Conservation (phyloP, 441 rosid genomes). For the Daphne laureola region DNA sequence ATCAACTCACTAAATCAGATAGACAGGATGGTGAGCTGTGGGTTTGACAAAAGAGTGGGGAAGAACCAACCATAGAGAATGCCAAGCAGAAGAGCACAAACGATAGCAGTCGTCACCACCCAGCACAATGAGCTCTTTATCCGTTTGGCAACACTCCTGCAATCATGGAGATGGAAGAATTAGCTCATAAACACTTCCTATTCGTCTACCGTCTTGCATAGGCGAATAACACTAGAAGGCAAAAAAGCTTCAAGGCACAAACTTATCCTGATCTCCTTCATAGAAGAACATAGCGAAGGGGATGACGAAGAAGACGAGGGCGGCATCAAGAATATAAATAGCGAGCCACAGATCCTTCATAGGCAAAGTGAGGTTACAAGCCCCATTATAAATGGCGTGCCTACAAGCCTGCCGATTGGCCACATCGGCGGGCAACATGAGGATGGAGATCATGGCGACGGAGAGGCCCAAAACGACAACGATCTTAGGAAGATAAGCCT, state of each 20-base stretch:
- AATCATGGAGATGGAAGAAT: conserved; percentile 12
- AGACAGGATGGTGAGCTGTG: too few relatives aligned
- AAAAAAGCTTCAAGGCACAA: conserved; percentile 22
- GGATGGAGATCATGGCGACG: conserved; percentile 78
- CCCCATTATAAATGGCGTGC: conserved; percentile 80
- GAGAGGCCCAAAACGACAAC: conserved; percentile 94
- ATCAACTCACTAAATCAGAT: too few relatives aligned
- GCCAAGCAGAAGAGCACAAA: conserved; percentile 82
- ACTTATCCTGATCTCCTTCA: conserved; percentile 99
- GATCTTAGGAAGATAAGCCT: conserved; percentile 92
- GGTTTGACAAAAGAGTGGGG: background rate
- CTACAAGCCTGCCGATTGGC: conserved; percentile 95
- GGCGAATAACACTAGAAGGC: background rate
- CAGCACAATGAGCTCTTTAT: conserved; percentile 77
- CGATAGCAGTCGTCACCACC: conserved; percentile 79
- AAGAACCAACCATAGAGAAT: conserved; percentile 75
- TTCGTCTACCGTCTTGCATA: background rate
- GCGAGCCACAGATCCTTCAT: conserved; percentile 98
- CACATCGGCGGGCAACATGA: conserved; percentile 96
- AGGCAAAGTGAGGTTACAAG: conserved; percentile 85
- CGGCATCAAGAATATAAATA: conserved; percentile 75
- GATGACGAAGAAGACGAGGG: conserved; percentile 83
- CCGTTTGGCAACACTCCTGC: conserved; percentile 81
- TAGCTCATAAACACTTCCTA: background rate
- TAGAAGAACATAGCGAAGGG: conserved; percentile 99